phyloP scores from a whole-genome alignment of 192 early-diverging fungal genomes.

The Allomyces javanicus region DNA sequence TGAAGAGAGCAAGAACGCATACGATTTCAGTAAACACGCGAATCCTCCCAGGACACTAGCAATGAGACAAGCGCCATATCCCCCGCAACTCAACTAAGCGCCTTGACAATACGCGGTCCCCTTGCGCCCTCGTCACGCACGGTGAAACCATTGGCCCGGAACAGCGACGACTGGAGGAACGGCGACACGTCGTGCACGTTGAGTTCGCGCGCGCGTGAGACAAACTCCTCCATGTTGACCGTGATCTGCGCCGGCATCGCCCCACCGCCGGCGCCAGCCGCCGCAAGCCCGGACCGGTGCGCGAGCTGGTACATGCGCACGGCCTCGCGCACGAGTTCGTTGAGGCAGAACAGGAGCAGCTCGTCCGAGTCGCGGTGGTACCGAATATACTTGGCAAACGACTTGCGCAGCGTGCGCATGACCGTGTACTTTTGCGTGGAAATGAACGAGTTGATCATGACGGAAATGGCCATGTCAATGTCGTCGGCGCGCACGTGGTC shows the following conservation, averaged over 20 bases:
- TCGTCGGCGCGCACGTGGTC: conserved; percentile 78
- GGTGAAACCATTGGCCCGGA: conserved; percentile 20
- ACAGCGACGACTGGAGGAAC: conserved; percentile 30
- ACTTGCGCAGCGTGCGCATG: conserved; percentile 55
- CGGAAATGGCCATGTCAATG: conserved; percentile 78
- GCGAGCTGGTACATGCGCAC: conserved; percentile 48
- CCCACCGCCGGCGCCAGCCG: conserved; percentile 1
- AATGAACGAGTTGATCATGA: conserved; percentile 76
- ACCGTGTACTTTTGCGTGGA: conserved; percentile 84
- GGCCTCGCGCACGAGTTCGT: conserved; percentile 51
- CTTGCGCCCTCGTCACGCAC: conserved; percentile 5
- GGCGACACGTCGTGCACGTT: conserved; percentile 32
- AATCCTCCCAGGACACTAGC: too few relatives aligned
- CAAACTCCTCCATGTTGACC: conserved; percentile 38
- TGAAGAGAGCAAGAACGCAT: too few relatives aligned
- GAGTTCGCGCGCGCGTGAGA: conserved; percentile 29
- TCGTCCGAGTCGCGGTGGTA: conserved; percentile 59
- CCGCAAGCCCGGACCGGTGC: conserved; percentile 12
- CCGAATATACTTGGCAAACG: conserved; percentile 72
- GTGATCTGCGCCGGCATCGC: conserved; percentile 30
- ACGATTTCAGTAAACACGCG: too few relatives aligned
- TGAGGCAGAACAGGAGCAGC: conserved; percentile 53
- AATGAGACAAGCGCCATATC: too few relatives aligned
- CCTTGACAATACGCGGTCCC: conserved; percentile 12
- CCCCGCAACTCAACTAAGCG: background rate